A percentile compares a stretch with the other conserved stretches of the same genome.
Evolutionary conservation across 2,329 filamentous ascomycete genomes (phyloP).

Genomic region (Penicillium sp.): DNA sequence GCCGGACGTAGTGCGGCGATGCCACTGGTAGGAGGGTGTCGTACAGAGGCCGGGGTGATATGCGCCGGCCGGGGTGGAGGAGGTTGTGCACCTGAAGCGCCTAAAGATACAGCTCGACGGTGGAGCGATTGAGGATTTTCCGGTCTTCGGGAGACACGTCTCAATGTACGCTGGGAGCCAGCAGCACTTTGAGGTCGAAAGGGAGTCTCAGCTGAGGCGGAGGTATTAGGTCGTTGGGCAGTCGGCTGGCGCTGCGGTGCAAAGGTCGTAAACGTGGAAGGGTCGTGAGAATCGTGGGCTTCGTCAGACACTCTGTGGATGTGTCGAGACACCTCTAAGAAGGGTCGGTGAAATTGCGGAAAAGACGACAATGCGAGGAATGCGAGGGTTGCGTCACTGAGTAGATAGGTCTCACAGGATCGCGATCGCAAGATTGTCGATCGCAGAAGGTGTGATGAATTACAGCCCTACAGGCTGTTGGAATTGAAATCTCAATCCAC

Average conservation of each 20-base stretch:
- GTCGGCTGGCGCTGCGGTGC: constrained; percentile 50
- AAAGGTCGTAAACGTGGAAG: constrained; percentile 45
- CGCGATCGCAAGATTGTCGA: constrained; percentile 15
- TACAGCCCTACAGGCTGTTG: constrained; percentile 5
- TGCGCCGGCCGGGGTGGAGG: constrained; percentile 29
- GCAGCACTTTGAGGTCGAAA: constrained; percentile 56
- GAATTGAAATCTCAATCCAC: constrained; percentile 4
- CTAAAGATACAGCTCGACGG: constrained; percentile 47
- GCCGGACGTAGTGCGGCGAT: constrained; percentile 30
- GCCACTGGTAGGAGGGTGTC: constrained; percentile 21
- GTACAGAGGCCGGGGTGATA: constrained; percentile 28
- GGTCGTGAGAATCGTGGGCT: constrained; percentile 56
- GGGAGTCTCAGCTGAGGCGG: constrained; percentile 39
- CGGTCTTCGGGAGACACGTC: constrained; percentile 54
- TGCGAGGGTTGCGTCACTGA: constrained; percentile 26
- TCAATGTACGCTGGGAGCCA: constrained; percentile 54
- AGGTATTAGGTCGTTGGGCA: constrained; percentile 44
- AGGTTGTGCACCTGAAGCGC: constrained; percentile 38
- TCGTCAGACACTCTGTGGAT: constrained; percentile 51
- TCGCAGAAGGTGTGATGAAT: background rate
- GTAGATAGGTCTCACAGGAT: constrained; percentile 14
- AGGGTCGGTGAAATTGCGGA: constrained; percentile 23
- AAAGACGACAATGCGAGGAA: constrained; percentile 42
- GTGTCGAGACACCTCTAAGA: constrained; percentile 47
- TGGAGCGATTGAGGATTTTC: constrained; percentile 46